Evolutionary conservation across 2,329 filamentous ascomycete genomes (phyloP).

Genomic region (Cercospora sp.): DNA sequence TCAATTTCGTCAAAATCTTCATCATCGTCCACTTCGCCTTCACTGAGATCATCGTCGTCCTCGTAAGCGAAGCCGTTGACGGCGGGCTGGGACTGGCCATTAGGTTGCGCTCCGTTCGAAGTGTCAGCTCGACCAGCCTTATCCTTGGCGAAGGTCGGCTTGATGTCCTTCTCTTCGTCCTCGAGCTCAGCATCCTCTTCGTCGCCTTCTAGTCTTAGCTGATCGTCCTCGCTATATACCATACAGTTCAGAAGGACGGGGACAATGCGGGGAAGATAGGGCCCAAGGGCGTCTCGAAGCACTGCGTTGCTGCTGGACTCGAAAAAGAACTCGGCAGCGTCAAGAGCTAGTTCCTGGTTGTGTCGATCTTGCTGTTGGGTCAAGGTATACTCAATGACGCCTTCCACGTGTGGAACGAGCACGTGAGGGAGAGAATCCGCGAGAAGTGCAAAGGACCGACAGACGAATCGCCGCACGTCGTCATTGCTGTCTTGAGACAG

Average conservation of each 20-base stretch:
- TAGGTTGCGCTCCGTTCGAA: slow-evolving; percentile 55
- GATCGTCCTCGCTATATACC: slow-evolving; percentile 95
- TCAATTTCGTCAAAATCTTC: slow-evolving; percentile 70
- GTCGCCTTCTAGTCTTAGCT: slow-evolving; percentile 77
- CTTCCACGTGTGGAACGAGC: slow-evolving; percentile 81
- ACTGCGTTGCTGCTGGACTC: slow-evolving; percentile 85
- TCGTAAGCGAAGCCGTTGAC: slow-evolving; percentile 39
- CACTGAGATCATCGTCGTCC: slow-evolving; percentile 75
- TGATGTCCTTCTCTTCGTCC: slow-evolving; percentile 86
- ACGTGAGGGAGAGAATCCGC: slow-evolving; percentile 90
- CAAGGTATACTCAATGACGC: slow-evolving; percentile 90
- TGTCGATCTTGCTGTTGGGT: slow-evolving; percentile 78
- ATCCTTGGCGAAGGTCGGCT: slow-evolving; percentile 80
- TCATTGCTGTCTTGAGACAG: slow-evolving; percentile 74
- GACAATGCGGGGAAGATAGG: slow-evolving; percentile 80
- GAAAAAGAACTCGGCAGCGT: slow-evolving; percentile 97
- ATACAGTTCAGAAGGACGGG: slow-evolving; percentile 90
- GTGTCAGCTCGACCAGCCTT: slow-evolving; percentile 52
- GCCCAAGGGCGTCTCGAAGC: slow-evolving; percentile 72
- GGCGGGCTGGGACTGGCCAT: slow-evolving; percentile 53
- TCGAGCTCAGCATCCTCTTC: slow-evolving; percentile 76
- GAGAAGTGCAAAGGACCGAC: slow-evolving; percentile 86
- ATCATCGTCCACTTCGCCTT: slow-evolving; percentile 81
- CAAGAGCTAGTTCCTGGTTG: slow-evolving; percentile 85
- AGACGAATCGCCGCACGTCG: slow-evolving; percentile 89